Evolutionary conservation across 441 rosid species (phyloP).

Genomic region (Erysimum pusillum): DNA sequence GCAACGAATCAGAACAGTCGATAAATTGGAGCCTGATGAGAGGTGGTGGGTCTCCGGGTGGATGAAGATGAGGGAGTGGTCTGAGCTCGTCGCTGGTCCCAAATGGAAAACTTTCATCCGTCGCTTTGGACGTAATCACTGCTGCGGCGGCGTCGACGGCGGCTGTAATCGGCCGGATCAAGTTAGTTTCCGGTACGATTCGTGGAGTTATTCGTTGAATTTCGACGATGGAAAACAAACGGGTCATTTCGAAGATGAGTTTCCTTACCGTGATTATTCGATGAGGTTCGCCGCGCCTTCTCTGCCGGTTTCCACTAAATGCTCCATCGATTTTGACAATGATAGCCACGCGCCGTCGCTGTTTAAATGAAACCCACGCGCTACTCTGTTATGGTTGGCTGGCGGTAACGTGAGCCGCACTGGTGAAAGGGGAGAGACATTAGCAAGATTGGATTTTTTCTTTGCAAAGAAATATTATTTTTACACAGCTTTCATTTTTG

Average conservation of each 20-base stretch:
- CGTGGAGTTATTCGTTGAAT: constrained; percentile 65
- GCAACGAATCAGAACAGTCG: constrained; percentile 52
- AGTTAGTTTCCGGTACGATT: constrained; percentile 63
- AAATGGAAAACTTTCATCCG: constrained; percentile 71
- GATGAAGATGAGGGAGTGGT: constrained; percentile 69
- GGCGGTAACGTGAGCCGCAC: constrained; percentile 42
- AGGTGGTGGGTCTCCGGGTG: constrained; percentile 74
- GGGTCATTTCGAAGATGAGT: constrained; percentile 55
- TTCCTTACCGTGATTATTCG: constrained; percentile 61
- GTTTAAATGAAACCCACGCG: constrained; percentile 32
- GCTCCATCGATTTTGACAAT: constrained; percentile 60
- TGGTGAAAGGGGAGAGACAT: neutral
- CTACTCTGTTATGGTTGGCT: neutral
- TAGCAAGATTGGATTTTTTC: neutral
- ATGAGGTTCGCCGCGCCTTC: constrained; percentile 60
- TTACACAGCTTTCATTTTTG: neutral
- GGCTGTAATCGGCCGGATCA: constrained; percentile 23
- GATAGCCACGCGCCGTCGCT: constrained; percentile 43
- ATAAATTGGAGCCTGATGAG: constrained; percentile 37
- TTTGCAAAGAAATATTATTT: constrained; percentile 2
- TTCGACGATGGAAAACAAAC: constrained; percentile 70
- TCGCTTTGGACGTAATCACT: constrained; percentile 46
- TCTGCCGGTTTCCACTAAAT: constrained; percentile 59
- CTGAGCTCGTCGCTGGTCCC: constrained; percentile 64
- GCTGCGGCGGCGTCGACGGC: constrained; percentile 9